Base-by-base conservation (phyloP, 2,329 filamentous ascomycete species). In the Chalaropsis ovoidea region DNA sequence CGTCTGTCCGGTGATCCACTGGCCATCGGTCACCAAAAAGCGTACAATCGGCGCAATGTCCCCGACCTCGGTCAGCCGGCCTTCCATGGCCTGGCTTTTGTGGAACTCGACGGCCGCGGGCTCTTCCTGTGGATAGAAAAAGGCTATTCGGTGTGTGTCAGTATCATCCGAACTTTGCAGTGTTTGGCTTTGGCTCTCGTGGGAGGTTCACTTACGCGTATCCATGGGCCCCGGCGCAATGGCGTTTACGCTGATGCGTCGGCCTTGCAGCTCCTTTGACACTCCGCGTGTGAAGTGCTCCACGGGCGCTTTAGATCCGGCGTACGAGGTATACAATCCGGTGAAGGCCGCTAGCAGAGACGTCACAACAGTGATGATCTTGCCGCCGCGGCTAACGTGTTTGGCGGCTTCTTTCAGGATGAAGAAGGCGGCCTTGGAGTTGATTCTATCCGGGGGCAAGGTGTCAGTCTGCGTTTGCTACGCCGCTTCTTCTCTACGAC, bases 1-100 rank as follows among this genome's bases (percentile, higher is more conserved):
- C 4, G 77, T 79, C 72, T 79, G 76, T 24, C 77, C 77, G 0
- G 76, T 78, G 65, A 79, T 76, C 76, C 77, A 79, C 13, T 69
- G 70, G 5, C 77, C 77, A 65, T 79, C 76, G 2, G 76, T 78
- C 64, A 73, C 75, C 19, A 79, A 70, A 71, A 79, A 79, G 31
- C 72, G 73, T 43, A 77, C 72, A 58, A 79, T 72, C 1, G 77
- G 77, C n/a, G 77, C 75, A 70, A 79, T 79, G 68, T 79, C 77
- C 67, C 74, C 71, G 11, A 77, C 72, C 47, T 76, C 71, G 1
- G 77, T 79, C 66, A 79, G 71, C 0, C 77, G 74, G 49, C 71
- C 72, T 11, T 73, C 77, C 69, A 79, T 72, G 8, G 71, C 77
- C 67, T 77, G 76, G 67, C 74, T 74, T 72, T 77, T 79, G 72